Conservation (phyloP, 2,329 filamentous ascomycete species). For the Fusarium agapanthi region DNA sequence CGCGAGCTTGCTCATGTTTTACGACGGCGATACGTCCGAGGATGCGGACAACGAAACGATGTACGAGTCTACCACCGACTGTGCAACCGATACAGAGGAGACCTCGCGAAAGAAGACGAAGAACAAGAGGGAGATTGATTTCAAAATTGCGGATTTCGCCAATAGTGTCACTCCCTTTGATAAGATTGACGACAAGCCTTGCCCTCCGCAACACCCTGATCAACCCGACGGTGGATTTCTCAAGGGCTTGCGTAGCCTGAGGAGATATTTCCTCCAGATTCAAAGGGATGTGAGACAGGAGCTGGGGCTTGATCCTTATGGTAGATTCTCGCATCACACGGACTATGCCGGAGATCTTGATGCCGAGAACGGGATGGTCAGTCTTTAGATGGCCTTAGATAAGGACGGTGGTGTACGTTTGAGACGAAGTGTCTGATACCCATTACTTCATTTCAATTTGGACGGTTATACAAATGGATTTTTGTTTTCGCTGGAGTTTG, state of each 20-base stretch:
- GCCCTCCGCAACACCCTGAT: constrained; percentile 82
- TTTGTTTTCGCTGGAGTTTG: constrained; percentile 18
- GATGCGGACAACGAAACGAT: constrained; percentile 60
- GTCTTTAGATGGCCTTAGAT: constrained; percentile 38
- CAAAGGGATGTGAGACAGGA: constrained; percentile 75
- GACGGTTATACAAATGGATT: constrained; percentile 21
- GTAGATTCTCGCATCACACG: constrained; percentile 32
- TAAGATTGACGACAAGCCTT: constrained; percentile 67
- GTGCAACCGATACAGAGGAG: constrained; percentile 67
- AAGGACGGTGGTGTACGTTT: constrained; percentile 11
- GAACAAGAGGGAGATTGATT: constrained; percentile 74
- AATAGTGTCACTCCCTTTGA: constrained; percentile 95
- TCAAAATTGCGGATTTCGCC: constrained; percentile 98
- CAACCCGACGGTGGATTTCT: constrained; percentile 90
- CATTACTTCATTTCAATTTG: constrained; percentile 16
- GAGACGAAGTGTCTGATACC: constrained; percentile 31
- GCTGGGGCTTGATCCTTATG: constrained; percentile 56
- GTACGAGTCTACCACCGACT: constrained; percentile 67
- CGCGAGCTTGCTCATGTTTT: constrained; percentile 92
- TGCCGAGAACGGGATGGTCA: constrained; percentile 47
- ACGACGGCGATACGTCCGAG: constrained; percentile 80
- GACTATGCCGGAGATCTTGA: constrained; percentile 40
- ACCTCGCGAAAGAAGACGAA: constrained; percentile 55
- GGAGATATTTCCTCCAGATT: constrained; percentile 87
- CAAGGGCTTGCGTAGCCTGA: constrained; percentile 80